These are phyloP conservation scores for Pythium sukuiense DNA, from an alignment of 352 stramenopile genomes.

Conservation along the genomic window DNA sequence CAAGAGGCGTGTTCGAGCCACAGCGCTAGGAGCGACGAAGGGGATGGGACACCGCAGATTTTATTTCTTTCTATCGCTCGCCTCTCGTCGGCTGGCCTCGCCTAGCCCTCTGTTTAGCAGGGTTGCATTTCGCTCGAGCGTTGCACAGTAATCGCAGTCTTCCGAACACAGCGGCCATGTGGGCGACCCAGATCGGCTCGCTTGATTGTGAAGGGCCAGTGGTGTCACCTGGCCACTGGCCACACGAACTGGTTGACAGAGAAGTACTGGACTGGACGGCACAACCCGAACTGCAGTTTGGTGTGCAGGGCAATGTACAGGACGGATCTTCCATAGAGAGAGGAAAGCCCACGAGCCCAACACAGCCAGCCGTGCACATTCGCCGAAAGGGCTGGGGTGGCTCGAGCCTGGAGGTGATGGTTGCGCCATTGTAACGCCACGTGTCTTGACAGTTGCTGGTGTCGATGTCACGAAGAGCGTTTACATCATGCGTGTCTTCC, in stretches of 20 bases:
- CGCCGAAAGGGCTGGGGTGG: background rate
- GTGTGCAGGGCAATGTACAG: background rate
- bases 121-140: background rate
- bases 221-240: background rate
- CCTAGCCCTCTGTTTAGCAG: slow-evolving; percentile 1
- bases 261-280: background rate
- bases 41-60: background rate
- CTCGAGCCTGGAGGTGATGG: background rate
- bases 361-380: background rate
- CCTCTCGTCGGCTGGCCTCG: background rate
- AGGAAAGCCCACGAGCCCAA: background rate
- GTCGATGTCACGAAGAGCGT: background rate
- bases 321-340: background rate
- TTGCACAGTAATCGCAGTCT: background rate
- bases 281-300: no score
- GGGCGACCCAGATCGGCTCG: background rate
- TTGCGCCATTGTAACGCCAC: background rate
- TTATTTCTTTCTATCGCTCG: slow-evolving; percentile 1
- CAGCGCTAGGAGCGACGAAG: background rate
- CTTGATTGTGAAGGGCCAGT: background rate
- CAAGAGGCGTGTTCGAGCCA: slow-evolving; percentile 2
- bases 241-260: background rate
- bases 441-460: slow-evolving; percentile 2
- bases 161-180: background rate
- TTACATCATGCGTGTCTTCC: slow-evolving; percentile 3